phyloP scores from a whole-genome alignment of 116 monocot genomes.

The Papilionanthe hybrid region DNA sequence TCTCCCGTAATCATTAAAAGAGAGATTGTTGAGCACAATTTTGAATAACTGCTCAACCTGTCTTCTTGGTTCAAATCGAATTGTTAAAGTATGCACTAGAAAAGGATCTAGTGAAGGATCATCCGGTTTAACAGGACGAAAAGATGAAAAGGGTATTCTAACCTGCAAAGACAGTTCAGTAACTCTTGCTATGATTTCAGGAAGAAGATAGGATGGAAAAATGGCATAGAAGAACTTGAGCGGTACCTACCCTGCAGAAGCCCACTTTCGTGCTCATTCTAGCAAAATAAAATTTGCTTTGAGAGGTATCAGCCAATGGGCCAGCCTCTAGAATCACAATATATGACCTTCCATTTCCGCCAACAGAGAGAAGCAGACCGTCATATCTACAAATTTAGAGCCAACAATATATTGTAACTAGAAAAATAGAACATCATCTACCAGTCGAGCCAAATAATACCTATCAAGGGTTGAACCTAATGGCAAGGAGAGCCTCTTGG shows the following conservation, averaged over 20 bases:
- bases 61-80: conserved; percentile 94
- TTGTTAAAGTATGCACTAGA: conserved; percentile 89
- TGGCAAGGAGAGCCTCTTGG: conserved; percentile 84
- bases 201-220: background rate
- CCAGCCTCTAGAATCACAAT: conserved; percentile 92
- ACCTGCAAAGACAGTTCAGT: conserved; percentile 42
- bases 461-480: conserved; percentile 90
- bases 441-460: conserved; percentile 22
- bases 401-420: background rate
- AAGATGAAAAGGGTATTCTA: conserved; percentile 93
- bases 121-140: conserved; percentile 87
- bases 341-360: conserved; percentile 97
- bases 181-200: background rate
- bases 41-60: conserved; percentile 40
- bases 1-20: background rate
- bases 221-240: background rate
- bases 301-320: conserved; percentile 76
- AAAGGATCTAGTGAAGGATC: conserved; percentile 97
- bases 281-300: conserved; percentile 91
- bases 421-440: background rate
- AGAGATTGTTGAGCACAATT: too few species aligned
- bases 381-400: conserved; percentile 55
- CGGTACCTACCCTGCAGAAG: conserved; percentile 67
- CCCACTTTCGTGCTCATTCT: conserved; percentile 95
- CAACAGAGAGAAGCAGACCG: conserved; percentile 84